Evolutionary conservation across 1,284 basidiomycete genomes (phyloP), one percentile per base, ranked within the genome.

Genomic region (Malassezia nana): DNA sequence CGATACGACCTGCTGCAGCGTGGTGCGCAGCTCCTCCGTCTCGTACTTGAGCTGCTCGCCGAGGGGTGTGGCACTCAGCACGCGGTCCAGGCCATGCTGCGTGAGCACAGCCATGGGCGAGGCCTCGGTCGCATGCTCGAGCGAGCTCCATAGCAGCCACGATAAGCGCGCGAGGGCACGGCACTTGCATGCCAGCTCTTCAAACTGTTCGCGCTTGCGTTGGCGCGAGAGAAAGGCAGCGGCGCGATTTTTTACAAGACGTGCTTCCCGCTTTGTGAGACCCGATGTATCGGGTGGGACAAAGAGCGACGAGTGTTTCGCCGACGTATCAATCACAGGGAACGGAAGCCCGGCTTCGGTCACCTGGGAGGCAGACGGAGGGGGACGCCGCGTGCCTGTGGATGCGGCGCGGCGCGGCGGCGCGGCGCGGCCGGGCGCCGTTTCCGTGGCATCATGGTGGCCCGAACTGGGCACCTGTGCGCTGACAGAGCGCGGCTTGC

Each of bases 181-280:
- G 55, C 78, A 80, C 77, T 79, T 88, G 84, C 84, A 76, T 79
- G 89, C 87, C 83, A 90, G 87, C 69, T 76, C 79, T 76, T 90
- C 87, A 68, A 89, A 90, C 76, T 90, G 87, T 77, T 90, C 87
- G 57, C 87, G 83, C 76, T 90, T 90, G 66, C 87, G 80, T 76
- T 90, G 87, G 69, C 87, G 80, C 74, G 83, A 85, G 65, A 90
- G 82, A 78, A 90, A 90, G 50, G 87, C 87, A 8, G 87, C 87
- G 12, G 87, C 87, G 51, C 87, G 81, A 77, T 90, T 90, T 79
- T 90, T 90, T 56, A 90, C 86, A 13, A 90, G 80, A 50, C 87
- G 82, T 47, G 88, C 87, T 76, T 90, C 87, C 54, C 87, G 84
- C 76, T 90, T 90, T 78, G 80, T 84, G 55, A 90, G 80, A 45